Base-by-base conservation (phyloP, 805 yeast genomes). In the Monosporozyma yasuniensis region DNA sequence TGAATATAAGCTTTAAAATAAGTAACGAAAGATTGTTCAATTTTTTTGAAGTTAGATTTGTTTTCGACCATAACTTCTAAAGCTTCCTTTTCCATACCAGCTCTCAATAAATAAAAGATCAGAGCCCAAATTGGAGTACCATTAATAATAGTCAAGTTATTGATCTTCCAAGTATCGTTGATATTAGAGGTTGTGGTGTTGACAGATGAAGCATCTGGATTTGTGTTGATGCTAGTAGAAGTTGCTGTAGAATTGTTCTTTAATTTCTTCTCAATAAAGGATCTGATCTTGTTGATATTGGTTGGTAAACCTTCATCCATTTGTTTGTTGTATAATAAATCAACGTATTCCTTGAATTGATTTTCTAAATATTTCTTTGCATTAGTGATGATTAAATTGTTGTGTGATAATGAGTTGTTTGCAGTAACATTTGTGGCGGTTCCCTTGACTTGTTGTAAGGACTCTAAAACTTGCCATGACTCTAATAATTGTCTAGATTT, bases 51-150 rank as follows among this genome's bases (percentile, higher is more conserved):
- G 18, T 84, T 78, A 39, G 81, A 81, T 53, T 77, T 78, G 60
- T 87, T 79, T 45, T 78, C 76, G 4, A 73, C 60, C 2, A 87
- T 81, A 47, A 86, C 77, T 37, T 80, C 81, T 30, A 85, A 69
- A 0, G 96, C 96, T 56, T 90, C 98, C 44, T 79, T 71, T 54
- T 78, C 69, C 55, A 85, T 78, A 2, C 99, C 98, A 3, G 91
- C 82, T 61, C 99, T 80, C 47, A 93, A 65, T 53, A 91, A 72
- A 66, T 87, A 91, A 63, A 84, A 93, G 10, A 93, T 69, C 37
- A 88, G 69, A 0, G 96, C 96, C 99, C 99, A 91, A n/a, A 93
- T 78, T 9, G 98, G 98, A 1, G 78, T 72, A 16, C 89, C 89
- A 66, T 91, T 90, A 22, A 88, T 81, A 49, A 83, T 70, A 39